A percentile compares a stretch with the other conserved stretches of the same genome.
These are phyloP conservation scores for Umbellularia californica DNA, from an alignment of 164 flowering plant genomes.

Conservation along the genomic window DNA sequence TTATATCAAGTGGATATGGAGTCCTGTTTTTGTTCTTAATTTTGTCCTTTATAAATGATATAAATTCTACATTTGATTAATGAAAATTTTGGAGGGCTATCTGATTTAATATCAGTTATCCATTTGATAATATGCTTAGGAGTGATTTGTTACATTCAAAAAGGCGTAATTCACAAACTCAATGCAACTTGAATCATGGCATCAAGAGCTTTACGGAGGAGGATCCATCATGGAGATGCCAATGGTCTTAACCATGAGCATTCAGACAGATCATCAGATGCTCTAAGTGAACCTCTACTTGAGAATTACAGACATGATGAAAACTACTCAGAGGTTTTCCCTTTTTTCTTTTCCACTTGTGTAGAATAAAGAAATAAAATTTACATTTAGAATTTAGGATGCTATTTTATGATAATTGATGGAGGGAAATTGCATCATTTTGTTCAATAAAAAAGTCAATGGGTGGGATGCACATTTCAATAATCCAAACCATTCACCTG, in stretches of 20 bases:
- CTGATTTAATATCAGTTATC: not conserved
- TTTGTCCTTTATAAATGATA: too few relatives aligned
- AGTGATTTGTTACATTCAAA: not conserved
- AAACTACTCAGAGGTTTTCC: slow-evolving; percentile 29
- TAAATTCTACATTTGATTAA: too few relatives aligned
- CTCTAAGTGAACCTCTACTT: slow-evolving; percentile 70
- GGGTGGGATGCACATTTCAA: not conserved
- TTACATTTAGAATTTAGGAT: not conserved
- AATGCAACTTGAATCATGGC: slow-evolving; percentile 28
- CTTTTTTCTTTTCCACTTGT: not conserved
- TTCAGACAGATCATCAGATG: slow-evolving; percentile 34
- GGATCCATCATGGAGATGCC: slow-evolving; percentile 76
- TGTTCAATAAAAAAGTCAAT: too few relatives aligned
- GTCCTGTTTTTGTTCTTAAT: too few relatives aligned
- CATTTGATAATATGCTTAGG: not conserved
- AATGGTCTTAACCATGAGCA: slow-evolving; percentile 55
- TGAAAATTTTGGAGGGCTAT: too few relatives aligned
- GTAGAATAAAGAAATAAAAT: not conserved
- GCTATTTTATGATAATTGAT: not conserved
- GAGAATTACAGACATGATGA: slow-evolving; percentile 35
- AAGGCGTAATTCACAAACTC: not conserved
- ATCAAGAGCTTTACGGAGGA: slow-evolving; percentile 37
- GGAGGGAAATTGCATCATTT: too few relatives aligned
- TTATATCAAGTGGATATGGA: not conserved
- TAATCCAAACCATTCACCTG: not conserved